Evolutionary conservation across 768 basidiomycete genomes (phyloP).

Genomic region (Harrya chromipes): DNA sequence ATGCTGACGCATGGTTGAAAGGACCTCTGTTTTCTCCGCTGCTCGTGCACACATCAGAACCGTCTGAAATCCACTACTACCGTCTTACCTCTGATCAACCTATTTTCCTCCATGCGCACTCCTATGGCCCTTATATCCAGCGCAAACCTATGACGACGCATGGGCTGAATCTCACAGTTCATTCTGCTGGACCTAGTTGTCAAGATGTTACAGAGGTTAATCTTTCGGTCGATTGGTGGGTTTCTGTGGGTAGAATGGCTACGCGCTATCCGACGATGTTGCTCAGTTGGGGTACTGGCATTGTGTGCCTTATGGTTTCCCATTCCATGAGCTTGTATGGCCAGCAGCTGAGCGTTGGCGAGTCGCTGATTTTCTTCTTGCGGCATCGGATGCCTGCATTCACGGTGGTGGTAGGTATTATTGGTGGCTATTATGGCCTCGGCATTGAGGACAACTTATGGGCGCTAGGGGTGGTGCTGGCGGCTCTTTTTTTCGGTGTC

Average conservation of each 20-base stretch:
- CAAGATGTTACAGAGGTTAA: slow-evolving; percentile 33
- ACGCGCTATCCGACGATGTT: slow-evolving; percentile 73
- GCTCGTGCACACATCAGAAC: slow-evolving; percentile 58
- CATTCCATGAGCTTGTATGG: slow-evolving; percentile 42
- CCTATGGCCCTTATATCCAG: slow-evolving; percentile 59
- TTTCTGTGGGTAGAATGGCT: slow-evolving; percentile 67
- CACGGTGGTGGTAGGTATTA: slow-evolving; percentile 39
- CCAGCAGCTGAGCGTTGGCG: slow-evolving; percentile 42
- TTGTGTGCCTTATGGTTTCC: slow-evolving; percentile 59
- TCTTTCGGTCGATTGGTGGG: slow-evolving; percentile 67
- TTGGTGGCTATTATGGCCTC: slow-evolving; percentile 51
- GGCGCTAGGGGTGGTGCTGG: slow-evolving; percentile 38
- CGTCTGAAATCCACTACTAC: slow-evolving; percentile 67
- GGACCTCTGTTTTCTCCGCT: slow-evolving; percentile 60
- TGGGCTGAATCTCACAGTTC: slow-evolving; percentile 56
- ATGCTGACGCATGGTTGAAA: slow-evolving; percentile 26
- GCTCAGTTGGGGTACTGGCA: slow-evolving; percentile 69
- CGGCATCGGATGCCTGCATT: slow-evolving; percentile 40
- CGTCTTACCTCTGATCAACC: slow-evolving; percentile 38
- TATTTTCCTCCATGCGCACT: slow-evolving; percentile 60
- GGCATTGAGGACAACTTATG: slow-evolving; percentile 57
- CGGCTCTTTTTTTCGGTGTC: slow-evolving; percentile 54
- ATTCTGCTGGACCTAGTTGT: slow-evolving; percentile 56
- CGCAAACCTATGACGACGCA: slow-evolving; percentile 11
- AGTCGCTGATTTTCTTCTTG: slow-evolving; percentile 48